Conservation (phyloP, 768 basidiomycete species). For the Mycena albidolilacea region DNA sequence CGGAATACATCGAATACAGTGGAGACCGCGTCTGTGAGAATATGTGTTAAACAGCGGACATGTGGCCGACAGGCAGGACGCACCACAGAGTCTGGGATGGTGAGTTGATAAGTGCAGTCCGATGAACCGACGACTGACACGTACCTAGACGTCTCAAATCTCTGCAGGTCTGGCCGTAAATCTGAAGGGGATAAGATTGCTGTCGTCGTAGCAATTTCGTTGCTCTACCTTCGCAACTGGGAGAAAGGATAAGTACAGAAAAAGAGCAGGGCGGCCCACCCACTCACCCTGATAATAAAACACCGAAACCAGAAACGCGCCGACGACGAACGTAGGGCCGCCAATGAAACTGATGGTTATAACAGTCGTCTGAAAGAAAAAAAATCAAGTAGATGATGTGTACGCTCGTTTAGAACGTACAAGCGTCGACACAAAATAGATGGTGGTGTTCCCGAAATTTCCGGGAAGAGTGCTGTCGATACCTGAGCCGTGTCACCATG, state of each 20-base stretch:
- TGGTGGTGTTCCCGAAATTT: slow-evolving; percentile 85
- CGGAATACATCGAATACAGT: slow-evolving; percentile 62
- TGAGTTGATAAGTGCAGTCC: no score
- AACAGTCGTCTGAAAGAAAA: slow-evolving; percentile 66
- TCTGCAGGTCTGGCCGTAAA: slow-evolving; percentile 88
- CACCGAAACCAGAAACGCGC: slow-evolving; percentile 66
- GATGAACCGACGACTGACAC: no score
- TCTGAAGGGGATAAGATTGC: slow-evolving; percentile 16
- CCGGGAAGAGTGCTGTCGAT: slow-evolving; percentile 89
- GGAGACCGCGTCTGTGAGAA: slow-evolving; percentile 56
- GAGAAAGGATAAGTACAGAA: no score
- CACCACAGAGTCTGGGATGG: no score
- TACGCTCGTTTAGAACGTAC: background rate
- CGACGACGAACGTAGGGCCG: slow-evolving; percentile 80
- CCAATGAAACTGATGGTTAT: slow-evolving; percentile 84
- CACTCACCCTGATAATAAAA: slow-evolving; percentile 66
- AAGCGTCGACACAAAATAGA: slow-evolving; percentile 75
- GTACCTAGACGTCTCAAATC: slow-evolving; percentile 86
- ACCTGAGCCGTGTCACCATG: slow-evolving; percentile 57
- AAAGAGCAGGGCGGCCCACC: no score
- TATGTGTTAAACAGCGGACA: no score
- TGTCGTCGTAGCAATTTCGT: no score
- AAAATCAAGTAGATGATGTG: background rate
- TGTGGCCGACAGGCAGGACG: no score
- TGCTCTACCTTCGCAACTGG: no score